Conservation (phyloP, 805 yeast genomes). For the Zygoascus ofunaensis region DNA sequence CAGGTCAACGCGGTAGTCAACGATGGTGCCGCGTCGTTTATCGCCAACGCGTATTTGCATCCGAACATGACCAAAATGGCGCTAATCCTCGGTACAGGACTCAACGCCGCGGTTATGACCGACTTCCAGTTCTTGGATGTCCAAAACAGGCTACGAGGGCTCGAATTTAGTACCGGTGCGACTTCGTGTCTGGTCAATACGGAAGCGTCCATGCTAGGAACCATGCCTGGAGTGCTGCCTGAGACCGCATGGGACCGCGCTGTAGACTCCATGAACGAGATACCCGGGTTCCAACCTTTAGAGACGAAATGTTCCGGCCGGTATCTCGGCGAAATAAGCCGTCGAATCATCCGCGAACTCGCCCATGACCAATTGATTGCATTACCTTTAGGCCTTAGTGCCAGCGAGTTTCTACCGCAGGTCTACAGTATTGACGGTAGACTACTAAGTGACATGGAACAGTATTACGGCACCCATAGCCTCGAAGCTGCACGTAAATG, state of each 20-base stretch:
- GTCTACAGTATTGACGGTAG: constrained; percentile 19
- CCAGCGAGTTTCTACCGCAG: constrained; percentile 1
- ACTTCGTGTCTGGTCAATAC: constrained; percentile 58
- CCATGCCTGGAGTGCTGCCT: constrained; percentile 58
- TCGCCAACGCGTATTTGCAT: constrained; percentile 54
- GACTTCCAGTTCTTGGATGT: constrained; percentile 50
- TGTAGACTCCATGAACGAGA: constrained; percentile 52
- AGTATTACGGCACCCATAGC: constrained; percentile 4
- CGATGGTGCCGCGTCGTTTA: constrained; percentile 80
- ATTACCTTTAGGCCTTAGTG: constrained; percentile 18
- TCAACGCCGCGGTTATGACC: constrained; percentile 67
- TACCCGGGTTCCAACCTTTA: constrained; percentile 77
- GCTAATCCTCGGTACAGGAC: constrained; percentile 87
- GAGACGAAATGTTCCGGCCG: constrained; percentile 84
- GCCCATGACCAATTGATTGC: constrained; percentile 36
- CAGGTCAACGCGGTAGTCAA: constrained; percentile 73
- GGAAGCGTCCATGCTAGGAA: constrained; percentile 87
- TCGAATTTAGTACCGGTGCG: constrained; percentile 6
- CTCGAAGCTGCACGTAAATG: constrained; percentile 17
- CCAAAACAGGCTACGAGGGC: constrained; percentile 36
- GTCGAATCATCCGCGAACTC: constrained; percentile 63
- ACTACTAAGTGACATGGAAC: constrained; percentile 23
- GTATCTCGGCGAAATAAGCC: constrained; percentile 77
- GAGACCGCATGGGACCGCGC: constrained; percentile 63
- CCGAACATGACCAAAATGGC: constrained; percentile 60